Evolutionary conservation across 2,329 filamentous ascomycete species (phyloP).

Genomic region (Ustilaginoidea virens): DNA sequence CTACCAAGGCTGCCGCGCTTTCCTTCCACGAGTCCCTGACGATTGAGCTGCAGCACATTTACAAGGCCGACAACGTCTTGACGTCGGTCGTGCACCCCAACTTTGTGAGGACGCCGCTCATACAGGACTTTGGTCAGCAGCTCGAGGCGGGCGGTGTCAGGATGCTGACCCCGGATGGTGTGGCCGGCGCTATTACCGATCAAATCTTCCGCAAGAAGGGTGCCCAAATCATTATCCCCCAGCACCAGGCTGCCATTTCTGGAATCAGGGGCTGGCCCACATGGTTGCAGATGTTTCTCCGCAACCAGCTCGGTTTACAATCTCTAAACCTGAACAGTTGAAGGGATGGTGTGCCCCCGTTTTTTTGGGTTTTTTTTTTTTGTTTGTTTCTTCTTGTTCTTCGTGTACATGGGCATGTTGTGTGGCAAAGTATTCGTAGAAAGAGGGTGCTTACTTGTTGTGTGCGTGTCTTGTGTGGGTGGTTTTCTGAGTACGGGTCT

Average conservation of each 20-base stretch:
- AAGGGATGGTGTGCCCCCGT: no score
- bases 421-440: no score
- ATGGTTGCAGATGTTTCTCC: conserved; percentile 19
- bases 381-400: no score
- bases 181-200: conserved; percentile 26
- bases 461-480: no score
- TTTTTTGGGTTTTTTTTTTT: no score
- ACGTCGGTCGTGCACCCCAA: conserved; percentile 48
- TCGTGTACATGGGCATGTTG: no score
- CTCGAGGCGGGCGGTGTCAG: conserved; percentile 14
- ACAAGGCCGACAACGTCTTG: conserved; percentile 44
- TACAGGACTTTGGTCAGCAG: conserved; percentile 15
- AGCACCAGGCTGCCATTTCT: conserved; percentile 8
- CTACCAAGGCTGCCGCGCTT: conserved; percentile 48
- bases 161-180: conserved; percentile 17
- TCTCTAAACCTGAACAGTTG: no score
- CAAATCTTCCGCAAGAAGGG: conserved; percentile 28
- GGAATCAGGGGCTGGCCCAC: conserved; percentile 25
- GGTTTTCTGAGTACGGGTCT: no score
- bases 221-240: conserved; percentile 30
- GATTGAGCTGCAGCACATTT: conserved; percentile 38
- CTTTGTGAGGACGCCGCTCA: conserved; percentile 33
- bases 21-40: conserved; percentile 51
- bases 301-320: conserved; percentile 12
- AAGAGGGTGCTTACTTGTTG: no score